Base-by-base conservation (phyloP, 169 alveolate species). In the Theileria sp. region DNA sequence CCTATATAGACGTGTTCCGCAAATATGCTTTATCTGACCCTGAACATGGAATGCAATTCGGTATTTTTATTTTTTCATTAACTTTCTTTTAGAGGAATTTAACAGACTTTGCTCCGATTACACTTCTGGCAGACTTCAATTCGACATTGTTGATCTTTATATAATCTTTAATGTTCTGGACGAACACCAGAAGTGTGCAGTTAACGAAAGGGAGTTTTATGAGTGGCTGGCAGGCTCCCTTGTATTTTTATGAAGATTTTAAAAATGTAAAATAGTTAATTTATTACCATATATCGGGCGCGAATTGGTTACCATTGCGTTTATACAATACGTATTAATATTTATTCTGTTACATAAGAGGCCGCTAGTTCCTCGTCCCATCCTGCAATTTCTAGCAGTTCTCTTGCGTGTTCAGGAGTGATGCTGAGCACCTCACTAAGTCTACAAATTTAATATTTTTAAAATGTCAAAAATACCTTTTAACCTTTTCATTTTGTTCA, bases 1-100 rank as follows among this genome's bases (percentile, higher is more conserved):
- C 95, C 17, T 93, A 88, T 72, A 87, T 83, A 21, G 97, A 94
- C 79, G 88, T 92, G 36, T 94, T 93, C 86, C 81, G 95, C 69
- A 92, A 93, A 73, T 94, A 94, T 67, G 96, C 97, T 30, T 84
- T 90, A 68, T 93, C 94, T 13, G 97, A 94, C 80, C 97, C 96
- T 17, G 95, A 88, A 44, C 95, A 94, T 60, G 97, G 97, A 56
- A 92, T 94, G 97, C 97, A 94, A 81, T 92, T 94, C 74, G 89
- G 87, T 80, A 72, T 34, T 78, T 75, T 32, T 56, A n/a, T 26
- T 30, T 23, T 4, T 17, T 17, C 60, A 25, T 23, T 71, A 19
- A 51, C 19, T 71, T 54, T 23, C 1, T 58, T 38, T 64, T 65
- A 93, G 87, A 94, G 86, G 97, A 94, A 80, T 94, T 94, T 77